Evolutionary conservation across 768 basidiomycete genomes (phyloP), one percentile per base, ranked within the genome.

Genomic region (Flagelloscypha sp.): DNA sequence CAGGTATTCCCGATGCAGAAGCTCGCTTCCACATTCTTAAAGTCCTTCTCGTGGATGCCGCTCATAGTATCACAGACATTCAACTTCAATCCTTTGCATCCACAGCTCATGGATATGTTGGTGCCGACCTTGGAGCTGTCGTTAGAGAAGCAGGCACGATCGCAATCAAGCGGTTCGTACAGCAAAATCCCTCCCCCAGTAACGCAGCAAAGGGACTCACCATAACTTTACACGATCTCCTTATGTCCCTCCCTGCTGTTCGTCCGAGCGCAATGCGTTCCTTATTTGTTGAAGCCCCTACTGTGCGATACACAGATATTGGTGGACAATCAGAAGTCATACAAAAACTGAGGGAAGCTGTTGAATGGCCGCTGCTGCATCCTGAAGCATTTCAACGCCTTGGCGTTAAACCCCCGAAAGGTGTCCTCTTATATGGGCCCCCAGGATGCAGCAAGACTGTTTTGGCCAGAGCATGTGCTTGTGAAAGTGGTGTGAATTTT

Each of bases 371-470:
- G 1, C 57, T 98, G 18, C 62, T 78, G 22, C 85, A 95, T 58
- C 80, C 84, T 1, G 84, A 87, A 31, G 76, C 84, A 10, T 97
- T 99, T 54, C 71, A 72, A 48, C 70, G 93, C 16, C 65, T 99
- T 1, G 94, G 94, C 1, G 86, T 93, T 8, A 70, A 70, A 30
- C 84, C 94, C 3, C 90, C 94, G 0, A 80, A 85, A 48, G 94
- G 94, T 1, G 75, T 98, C 5, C 59, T 99, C 29, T 63, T 98
- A 11, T 99, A 93, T 56, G 93, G 93, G 4, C 93, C 93, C 3
- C 94, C 93, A 4, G 93, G 93, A n/a, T 95, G 93, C 50, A 90
- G 88, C 48, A 98, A 98, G 61, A 98, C 94, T 2, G 66, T 98
- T 27, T 74, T 90, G 11, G 94, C 87, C 2, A 77, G 88, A 38